Base-by-base conservation (phyloP, 345 rosid species). In the Carallia pectinifolia region DNA sequence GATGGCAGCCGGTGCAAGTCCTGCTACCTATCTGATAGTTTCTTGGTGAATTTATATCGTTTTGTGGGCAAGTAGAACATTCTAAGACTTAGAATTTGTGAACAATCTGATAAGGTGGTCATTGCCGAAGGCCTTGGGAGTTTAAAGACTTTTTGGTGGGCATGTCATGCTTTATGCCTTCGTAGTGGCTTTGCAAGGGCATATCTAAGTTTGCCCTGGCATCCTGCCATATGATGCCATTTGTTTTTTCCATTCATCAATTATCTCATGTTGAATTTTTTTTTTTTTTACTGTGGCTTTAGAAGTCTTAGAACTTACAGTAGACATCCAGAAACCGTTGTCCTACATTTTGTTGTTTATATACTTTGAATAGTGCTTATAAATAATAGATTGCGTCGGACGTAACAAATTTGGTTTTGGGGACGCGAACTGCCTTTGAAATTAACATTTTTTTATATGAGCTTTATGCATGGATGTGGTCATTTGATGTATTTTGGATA, bases 91-190 rank as follows among this genome's bases (percentile, higher is more conserved):
- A 44, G 12, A 44, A 13, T 12, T 44, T 44, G 50, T 10, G 50
- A 44, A 44, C 50, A 44, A 44, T 44, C 50, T 16, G 16, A 10
- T 12, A 44, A 12, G 50, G 50, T 44, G 16, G 10, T 29, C 68
- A 58, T 33, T 47, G 34, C 76, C 66, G 13, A 39, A 36, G 65
- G 72, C 77, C 68, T 65, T 58, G 79, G 75, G 71, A 62, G 72
- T 71, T 62, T 61, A 48, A 0, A 52, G 69, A 50, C 59, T 29
- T 19, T 18, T 2, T 15, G 61, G 56, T n/a, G 40, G 66, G 52
- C 68, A 30, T 17, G 19, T 71, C 55, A 34, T 34, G 64, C 27
- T 27, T 9, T 48, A 50, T 23, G 48, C 64, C 56, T 30, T 58
- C 44, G n/a, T 18, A 44, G 40, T 68, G 30, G 76, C 54, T 27